phyloP scores from a whole-genome alignment of 1,139 yeast species.

The Pichia sp. region DNA sequence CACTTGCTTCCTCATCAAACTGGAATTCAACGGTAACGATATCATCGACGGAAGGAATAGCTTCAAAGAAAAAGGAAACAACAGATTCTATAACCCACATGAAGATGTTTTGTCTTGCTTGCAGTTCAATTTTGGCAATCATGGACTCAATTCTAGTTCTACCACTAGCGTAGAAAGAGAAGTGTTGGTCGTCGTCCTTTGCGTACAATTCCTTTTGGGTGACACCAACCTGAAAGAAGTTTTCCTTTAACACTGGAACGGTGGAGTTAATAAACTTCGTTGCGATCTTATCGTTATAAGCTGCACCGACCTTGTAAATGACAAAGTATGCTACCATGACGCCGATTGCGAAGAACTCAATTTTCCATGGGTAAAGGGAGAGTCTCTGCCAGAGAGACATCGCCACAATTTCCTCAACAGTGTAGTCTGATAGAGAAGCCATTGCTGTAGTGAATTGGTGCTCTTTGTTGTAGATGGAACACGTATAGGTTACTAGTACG shows the following conservation, averaged over 20 bases:
- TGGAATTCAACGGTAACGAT: conserved; percentile 53
- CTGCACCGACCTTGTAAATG: conserved; percentile 51
- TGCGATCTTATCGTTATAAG: conserved; percentile 51
- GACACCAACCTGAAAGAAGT: conserved; percentile 80
- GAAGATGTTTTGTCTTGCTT: conserved; percentile 76
- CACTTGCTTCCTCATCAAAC: conserved; percentile 45
- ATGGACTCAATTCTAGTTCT: conserved; percentile 67
- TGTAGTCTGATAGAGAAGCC: conserved; percentile 6
- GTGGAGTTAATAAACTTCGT: conserved; percentile 42
- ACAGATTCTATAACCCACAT: conserved; percentile 52
- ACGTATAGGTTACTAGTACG: too few relatives aligned
- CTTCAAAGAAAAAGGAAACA: conserved; percentile 46
- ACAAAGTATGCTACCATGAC: conserved; percentile 40
- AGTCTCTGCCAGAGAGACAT: conserved; percentile 48
- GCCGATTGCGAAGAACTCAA: conserved; percentile 54
- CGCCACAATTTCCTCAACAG: conserved; percentile 44
- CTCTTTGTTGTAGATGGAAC: not conserved
- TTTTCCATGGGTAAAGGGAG: conserved; percentile 59
- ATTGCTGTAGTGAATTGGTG: conserved; percentile 1
- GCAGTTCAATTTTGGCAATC: conserved; percentile 53
- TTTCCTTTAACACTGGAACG: conserved; percentile 44
- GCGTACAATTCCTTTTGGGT: conserved; percentile 40
- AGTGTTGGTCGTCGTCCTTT: conserved; percentile 66
- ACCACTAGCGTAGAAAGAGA: conserved; percentile 81
- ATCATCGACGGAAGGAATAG: conserved; percentile 50